Conservation (phyloP, 345 rosid genomes). For the Syzygium aqueum region DNA sequence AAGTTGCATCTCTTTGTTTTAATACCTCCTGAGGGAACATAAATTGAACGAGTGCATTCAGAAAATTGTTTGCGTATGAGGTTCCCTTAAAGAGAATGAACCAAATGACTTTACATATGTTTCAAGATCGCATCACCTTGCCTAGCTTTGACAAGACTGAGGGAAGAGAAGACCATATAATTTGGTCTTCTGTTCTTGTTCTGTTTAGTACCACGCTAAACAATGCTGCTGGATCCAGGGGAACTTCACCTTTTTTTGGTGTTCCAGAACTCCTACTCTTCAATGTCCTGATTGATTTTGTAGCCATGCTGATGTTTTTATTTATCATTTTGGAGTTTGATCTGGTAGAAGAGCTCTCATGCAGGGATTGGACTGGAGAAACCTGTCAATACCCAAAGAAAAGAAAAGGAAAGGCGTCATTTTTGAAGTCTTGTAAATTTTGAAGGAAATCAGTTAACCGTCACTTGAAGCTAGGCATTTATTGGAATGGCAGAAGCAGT, state of each 20-base stretch:
- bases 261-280: constrained; percentile 12
- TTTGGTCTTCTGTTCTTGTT: constrained; percentile 19
- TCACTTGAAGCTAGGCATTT: neutral
- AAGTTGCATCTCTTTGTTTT: constrained; percentile 43
- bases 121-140: constrained; percentile 25
- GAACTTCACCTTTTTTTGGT: constrained; percentile 13
- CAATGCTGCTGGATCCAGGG: constrained; percentile 7
- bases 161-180: constrained; percentile 51
- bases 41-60: neutral
- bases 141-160: constrained; percentile 44
- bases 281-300: constrained; percentile 15
- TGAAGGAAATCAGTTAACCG: neutral
- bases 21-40: constrained; percentile 33
- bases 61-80: neutral
- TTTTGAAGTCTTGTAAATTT: neutral
- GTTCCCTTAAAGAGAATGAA: neutral
- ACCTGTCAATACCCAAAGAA: constrained; percentile 11
- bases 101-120: neutral
- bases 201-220: constrained; percentile 1
- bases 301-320: constrained; percentile 6
- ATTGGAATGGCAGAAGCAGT: neutral
- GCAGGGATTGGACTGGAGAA: constrained; percentile 13
- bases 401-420: neutral
- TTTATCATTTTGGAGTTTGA: constrained; percentile 21
- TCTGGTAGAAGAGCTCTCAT: constrained; percentile 19